These are phyloP conservation scores for Dioscorea zingiberensis DNA, from an alignment of 106 monocot genomes.

Conservation along the genomic window DNA sequence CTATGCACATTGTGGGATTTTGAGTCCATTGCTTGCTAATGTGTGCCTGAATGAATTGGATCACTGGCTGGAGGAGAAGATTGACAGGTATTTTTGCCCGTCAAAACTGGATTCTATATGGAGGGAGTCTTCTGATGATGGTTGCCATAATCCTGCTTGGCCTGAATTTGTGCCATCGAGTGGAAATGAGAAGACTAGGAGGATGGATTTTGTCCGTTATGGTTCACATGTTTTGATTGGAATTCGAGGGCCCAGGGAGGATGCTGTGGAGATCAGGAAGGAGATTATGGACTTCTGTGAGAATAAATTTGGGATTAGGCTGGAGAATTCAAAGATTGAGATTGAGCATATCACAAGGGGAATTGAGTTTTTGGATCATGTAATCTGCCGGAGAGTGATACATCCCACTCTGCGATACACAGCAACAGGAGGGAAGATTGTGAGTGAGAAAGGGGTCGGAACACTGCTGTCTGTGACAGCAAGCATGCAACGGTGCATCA, in stretches of 20 bases:
- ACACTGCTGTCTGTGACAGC: slow-evolving; percentile 88
- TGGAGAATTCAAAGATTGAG: slow-evolving; percentile 64
- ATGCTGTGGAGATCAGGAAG: slow-evolving; percentile 61
- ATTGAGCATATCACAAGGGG: slow-evolving; percentile 92
- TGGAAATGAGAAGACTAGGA: slow-evolving; percentile 69
- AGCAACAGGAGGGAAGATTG: slow-evolving; percentile 58
- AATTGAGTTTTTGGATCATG: slow-evolving; percentile 89
- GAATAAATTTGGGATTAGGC: slow-evolving; percentile 39
- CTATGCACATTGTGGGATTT: slow-evolving; percentile 77
- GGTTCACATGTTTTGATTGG: slow-evolving; percentile 79
- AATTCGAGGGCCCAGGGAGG: slow-evolving; percentile 84
- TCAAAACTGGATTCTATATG: slow-evolving; percentile 81
- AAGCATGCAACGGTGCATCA: slow-evolving; percentile 65
- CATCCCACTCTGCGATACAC: slow-evolving; percentile 84
- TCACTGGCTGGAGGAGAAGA: slow-evolving; percentile 75
- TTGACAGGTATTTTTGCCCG: slow-evolving; percentile 51
- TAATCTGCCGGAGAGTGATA: slow-evolving; percentile 69
- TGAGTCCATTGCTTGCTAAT: slow-evolving; percentile 83
- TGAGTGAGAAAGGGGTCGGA: slow-evolving; percentile 86
- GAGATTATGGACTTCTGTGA: slow-evolving; percentile 76
- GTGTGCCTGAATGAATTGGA: slow-evolving; percentile 75
- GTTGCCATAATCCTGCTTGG: slow-evolving; percentile 91
- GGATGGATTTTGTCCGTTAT: slow-evolving; percentile 80
- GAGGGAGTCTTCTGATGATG: slow-evolving; percentile 69
- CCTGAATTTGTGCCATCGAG: slow-evolving; percentile 87